A percentile compares a stretch with the other conserved stretches of the same genome.
phyloP scores from a whole-genome alignment of 139 green algal species.

The Tetraselmis chui region DNA sequence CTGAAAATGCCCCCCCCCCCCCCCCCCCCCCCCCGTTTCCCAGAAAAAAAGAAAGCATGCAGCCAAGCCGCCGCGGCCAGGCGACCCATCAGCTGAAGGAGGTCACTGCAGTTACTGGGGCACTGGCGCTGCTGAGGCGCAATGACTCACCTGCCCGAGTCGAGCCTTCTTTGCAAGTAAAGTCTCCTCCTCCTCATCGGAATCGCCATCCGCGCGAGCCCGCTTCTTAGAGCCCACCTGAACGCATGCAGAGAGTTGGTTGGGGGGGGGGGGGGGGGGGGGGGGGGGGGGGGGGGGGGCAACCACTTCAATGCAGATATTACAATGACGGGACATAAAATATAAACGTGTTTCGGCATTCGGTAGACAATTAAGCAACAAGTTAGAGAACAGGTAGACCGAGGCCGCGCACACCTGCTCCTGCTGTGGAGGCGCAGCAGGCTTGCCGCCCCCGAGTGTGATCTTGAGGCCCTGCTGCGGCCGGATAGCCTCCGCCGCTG shows the following conservation, averaged over 20 bases:
- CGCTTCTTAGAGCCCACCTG: not conserved
- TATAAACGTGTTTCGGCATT: not conserved
- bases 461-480: not conserved
- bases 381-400: too few relatives aligned
- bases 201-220: not conserved
- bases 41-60: too few relatives aligned
- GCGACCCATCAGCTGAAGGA: not conserved
- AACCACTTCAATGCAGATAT: not conserved
- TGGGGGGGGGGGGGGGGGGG: too few relatives aligned
- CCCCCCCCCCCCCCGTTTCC: too few relatives aligned
- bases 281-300: too few relatives aligned
- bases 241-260: too few relatives aligned
- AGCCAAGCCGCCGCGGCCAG: too few relatives aligned
- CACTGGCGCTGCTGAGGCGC: not conserved
- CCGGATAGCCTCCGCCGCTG: not conserved
- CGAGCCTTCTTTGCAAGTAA: not conserved
- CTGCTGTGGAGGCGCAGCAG: not conserved
- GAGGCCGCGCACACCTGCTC: too few relatives aligned
- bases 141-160: not conserved
- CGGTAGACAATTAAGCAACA: too few relatives aligned
- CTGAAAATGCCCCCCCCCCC: not conserved
- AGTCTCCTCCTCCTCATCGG: not conserved
- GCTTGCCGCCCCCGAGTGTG: not conserved
- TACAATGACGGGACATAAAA: not conserved
- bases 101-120: not conserved